These are phyloP conservation scores for Daphne laureola DNA, from an alignment of 441 rosid species.

Conservation along the genomic window DNA sequence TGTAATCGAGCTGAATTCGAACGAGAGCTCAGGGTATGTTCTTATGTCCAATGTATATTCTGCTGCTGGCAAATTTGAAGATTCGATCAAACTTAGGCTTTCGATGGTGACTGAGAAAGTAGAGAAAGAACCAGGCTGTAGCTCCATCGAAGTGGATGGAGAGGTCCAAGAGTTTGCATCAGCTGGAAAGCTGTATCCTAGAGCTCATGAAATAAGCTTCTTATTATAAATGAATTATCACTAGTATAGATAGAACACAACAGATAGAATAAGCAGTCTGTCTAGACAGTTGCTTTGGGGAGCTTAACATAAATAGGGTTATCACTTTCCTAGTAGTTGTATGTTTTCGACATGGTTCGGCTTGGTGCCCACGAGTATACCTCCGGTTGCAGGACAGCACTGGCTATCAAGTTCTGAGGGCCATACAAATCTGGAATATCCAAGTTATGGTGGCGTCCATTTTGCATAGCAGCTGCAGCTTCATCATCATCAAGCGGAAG, in stretches of 20 bases:
- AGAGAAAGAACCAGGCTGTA: conserved; percentile 56
- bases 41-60: conserved; percentile 56
- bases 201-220: conserved; percentile 39
- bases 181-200: conserved; percentile 41
- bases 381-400: conserved; percentile 51
- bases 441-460: conserved; percentile 58
- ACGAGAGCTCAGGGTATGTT: conserved; percentile 46
- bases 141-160: conserved; percentile 49
- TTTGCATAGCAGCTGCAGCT: conserved; percentile 40
- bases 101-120: conserved; percentile 38
- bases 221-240: conserved; percentile 29
- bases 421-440: conserved; percentile 61
- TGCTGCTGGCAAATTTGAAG: conserved; percentile 26
- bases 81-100: conserved; percentile 39
- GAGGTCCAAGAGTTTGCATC: conserved; percentile 60
- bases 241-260: conserved; percentile 3
- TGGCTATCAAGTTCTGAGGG: conserved; percentile 67
- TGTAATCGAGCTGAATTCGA: conserved; percentile 33
- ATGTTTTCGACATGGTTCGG: conserved; percentile 51
- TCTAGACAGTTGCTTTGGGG: conserved; percentile 3
- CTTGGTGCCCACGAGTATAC: conserved; percentile 58
- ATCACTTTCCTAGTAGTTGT: conserved; percentile 12
- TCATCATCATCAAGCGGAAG: conserved; percentile 59
- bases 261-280: not conserved
- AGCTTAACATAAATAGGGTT: not conserved